Base-by-base conservation (phyloP, 1,139 yeast species). In the Geotrichum macrosporum region DNA sequence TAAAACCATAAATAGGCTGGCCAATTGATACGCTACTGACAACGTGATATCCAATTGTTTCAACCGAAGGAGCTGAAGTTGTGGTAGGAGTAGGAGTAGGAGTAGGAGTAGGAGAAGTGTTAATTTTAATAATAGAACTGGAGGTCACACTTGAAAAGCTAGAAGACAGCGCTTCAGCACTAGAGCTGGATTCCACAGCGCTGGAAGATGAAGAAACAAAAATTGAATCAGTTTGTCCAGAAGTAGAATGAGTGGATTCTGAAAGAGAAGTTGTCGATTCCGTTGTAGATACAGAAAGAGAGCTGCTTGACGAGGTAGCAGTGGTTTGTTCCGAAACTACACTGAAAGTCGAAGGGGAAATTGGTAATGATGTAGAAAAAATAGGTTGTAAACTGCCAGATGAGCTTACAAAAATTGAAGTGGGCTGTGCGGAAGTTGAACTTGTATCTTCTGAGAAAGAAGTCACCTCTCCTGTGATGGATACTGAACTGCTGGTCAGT, bases 181-280 rank as follows among this genome's bases (percentile, higher is more conserved):
- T 24, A 24, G 27, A 24, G 10, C 9, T 24, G 10, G 6, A 24
- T 24, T 24, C 27, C 10, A 10, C 27, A 24, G 27, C 27, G 27
- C 27, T 24, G 27, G 6, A 6, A 24, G 27, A 6, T 10, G 10
- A 24, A 10, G 27, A 6, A 8, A 10, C 10, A 15, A n/a, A 13
- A 16, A 30, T 30, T 5, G 5, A 5, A 13, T 9, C 30, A n/a
- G 30, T 26, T 9, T 39, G 32, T 16, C 12, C 33, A 24, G 43
- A 29, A 26, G 41, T 13, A 22, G 24, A 37, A 6, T 21, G 19
- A 16, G 41, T 37, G 19, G 41, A 19, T n/a, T 30, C n/a, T n/a
- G n/a, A n/a, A n/a, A n/a, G n/a, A n/a, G n/a, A n/a, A n/a, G n/a
- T n/a, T n/a, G n/a, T n/a, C n/a, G n/a, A n/a, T n/a, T n/a, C n/a